Base-by-base conservation (phyloP, 495 filamentous ascomycete genomes). In the Daldinia childiae region DNA sequence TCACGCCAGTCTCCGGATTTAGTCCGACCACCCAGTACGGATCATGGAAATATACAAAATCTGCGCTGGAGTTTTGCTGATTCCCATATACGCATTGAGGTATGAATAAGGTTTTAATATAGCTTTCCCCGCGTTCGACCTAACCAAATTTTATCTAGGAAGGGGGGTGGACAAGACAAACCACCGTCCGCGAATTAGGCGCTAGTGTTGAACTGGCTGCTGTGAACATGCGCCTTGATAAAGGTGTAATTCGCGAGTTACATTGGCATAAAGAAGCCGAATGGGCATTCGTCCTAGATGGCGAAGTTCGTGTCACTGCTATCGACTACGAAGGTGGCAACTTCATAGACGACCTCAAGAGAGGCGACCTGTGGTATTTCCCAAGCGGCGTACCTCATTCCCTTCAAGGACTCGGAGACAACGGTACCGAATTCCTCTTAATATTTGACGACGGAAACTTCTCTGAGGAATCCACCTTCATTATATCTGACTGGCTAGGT, bases 211-310 rank as follows among this genome's bases (percentile, higher is more conserved):
- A 90, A 61, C 81, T 91, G 29, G 89, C 89, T 6, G 85, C 86
- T 52, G 89, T 90, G 58, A 90, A 91, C 71, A 90, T 90, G 89
- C 86, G 89, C 15, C 84, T 91, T 0, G 88, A 88, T 41, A 72
- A 84, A 56, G 89, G 88, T 38, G 90, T 87, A n/a, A 91, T 90
- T 71, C 88, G 90, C 7, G 90, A 92, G 72, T 78, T 92, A 15
- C 90, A 92, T 72, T 92, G 90, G 90, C 90, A 92, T 78, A 89
- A 87, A 50, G 87, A 90, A 72, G 89, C 89, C 32, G 90, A 92
- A 69, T 91, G 89, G 89, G 89, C 86, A 3, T 91, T 87, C 62
- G 86, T 91, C 1, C 84, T 90, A 2, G 83, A 87, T 51, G 88
- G 88, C 56, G 73, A 79, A 57, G 87, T 89, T 43, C 85, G 87